phyloP scores from a whole-genome alignment of 441 rosid genomes.

The Macaranga tanarius region DNA sequence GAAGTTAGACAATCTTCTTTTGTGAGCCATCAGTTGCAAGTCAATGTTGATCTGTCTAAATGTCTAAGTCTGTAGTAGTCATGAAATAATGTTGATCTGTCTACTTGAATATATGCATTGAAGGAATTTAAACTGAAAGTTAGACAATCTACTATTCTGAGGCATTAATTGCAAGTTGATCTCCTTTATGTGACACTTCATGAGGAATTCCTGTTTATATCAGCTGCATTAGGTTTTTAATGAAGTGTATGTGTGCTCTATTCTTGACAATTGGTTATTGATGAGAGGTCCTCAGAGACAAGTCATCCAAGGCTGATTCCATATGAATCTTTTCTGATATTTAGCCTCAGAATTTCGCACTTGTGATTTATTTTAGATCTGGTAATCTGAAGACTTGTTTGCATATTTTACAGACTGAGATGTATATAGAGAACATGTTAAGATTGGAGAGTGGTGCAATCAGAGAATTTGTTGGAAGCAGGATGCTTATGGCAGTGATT shows the following conservation, averaged over 20 bases:
- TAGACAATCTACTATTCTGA: not conserved
- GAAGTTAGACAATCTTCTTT: not conserved
- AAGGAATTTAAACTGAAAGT: not conserved
- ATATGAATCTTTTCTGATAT: not conserved
- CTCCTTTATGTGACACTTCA: not conserved
- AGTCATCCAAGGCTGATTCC: not conserved
- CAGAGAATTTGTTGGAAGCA: conserved; percentile 65
- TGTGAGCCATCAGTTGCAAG: not conserved
- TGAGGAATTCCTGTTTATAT: not conserved
- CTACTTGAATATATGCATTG: not conserved
- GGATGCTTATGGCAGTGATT: conserved; percentile 61
- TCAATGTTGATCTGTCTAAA: not conserved
- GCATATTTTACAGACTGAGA: conserved; percentile 35
- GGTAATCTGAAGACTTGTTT: conserved; percentile 10
- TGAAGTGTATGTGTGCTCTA: not conserved
- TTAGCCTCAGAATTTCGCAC: not conserved
- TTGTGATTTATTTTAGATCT: not conserved
- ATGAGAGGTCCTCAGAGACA: not conserved
- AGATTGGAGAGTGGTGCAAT: conserved; percentile 68
- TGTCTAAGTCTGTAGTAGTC: too few species aligned
- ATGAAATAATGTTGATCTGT: not conserved
- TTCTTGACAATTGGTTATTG: not conserved
- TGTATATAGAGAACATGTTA: conserved; percentile 73
- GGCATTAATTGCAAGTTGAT: not conserved
- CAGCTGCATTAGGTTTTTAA: not conserved